Conservation (phyloP, 2,329 filamentous ascomycete genomes). For the Fusarium brevicatenulatum region DNA sequence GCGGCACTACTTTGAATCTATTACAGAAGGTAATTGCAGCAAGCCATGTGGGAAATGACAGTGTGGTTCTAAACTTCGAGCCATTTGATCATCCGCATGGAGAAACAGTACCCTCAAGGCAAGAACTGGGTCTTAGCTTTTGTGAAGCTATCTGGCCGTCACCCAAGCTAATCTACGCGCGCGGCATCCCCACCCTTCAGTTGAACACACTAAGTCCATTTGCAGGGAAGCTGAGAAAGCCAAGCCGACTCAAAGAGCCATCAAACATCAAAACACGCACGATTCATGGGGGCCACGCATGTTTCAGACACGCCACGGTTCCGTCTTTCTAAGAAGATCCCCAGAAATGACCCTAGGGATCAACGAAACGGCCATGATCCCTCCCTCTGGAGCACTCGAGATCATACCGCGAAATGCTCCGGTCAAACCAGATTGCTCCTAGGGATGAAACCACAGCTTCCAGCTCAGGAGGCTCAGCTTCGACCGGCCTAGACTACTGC, state of each 20-base stretch:
- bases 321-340: conserved; percentile 12
- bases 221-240: conserved; percentile 21
- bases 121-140: not conserved
- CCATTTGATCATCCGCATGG: not conserved
- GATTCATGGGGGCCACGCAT: conserved; percentile 19
- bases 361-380: conserved; percentile 28
- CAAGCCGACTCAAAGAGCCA: conserved; percentile 9
- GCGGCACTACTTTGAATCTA: not conserved
- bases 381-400: not conserved
- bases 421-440: not conserved
- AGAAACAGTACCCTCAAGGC: not conserved
- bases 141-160: not conserved
- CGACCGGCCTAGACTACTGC: conserved; percentile 15
- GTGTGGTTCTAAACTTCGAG: not conserved
- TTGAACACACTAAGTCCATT: conserved; percentile 8
- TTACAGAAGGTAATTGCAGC: not conserved
- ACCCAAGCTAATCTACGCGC: conserved; percentile 28
- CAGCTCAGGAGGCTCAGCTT: conserved; percentile 18
- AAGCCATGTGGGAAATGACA: not conserved
- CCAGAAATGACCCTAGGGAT: conserved; percentile 23
- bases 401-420: conserved; percentile 18
- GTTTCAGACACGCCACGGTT: conserved; percentile 31
- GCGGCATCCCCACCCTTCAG: conserved; percentile 31
- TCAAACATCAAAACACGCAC: conserved; percentile 9
- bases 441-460: not conserved